Conservation (phyloP, 257 asterid species). For the Rehmannia glutinosa region DNA sequence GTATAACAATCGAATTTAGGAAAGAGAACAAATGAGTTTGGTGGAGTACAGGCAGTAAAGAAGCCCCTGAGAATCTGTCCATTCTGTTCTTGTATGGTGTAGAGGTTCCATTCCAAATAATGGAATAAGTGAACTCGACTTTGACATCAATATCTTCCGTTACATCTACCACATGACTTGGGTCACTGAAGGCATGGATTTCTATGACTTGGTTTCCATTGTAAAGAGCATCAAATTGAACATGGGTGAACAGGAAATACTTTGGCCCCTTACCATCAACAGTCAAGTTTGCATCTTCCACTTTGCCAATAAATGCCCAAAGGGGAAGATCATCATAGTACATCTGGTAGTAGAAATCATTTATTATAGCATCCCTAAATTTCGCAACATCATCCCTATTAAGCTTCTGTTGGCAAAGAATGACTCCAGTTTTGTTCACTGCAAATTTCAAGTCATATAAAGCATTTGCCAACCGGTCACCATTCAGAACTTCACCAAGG, state of each 20-base stretch:
- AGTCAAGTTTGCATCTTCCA: constrained; percentile 55
- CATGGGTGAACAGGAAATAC: constrained; percentile 62
- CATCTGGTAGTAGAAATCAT: constrained; percentile 77
- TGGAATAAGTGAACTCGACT: constrained; percentile 62
- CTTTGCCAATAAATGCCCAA: constrained; percentile 92
- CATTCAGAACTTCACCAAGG: constrained; percentile 73
- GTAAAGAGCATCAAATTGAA: constrained; percentile 68
- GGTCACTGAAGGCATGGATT: constrained; percentile 68
- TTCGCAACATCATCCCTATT: constrained; percentile 41
- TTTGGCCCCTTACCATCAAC: constrained; percentile 40
- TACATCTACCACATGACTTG: constrained; percentile 58
- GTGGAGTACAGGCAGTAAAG: constrained; percentile 38
- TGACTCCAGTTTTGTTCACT: constrained; percentile 41
- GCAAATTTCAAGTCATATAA: constrained; percentile 57
- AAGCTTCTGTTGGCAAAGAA: constrained; percentile 63
- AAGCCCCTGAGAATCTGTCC: constrained; percentile 62
- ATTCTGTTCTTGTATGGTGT: constrained; percentile 50
- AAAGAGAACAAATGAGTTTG: constrained; percentile 77
- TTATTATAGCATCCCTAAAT: constrained; percentile 56
- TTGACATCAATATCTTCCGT: constrained; percentile 51
- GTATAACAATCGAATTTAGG: constrained; percentile 47
- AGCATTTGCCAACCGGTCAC: constrained; percentile 60
- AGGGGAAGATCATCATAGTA: constrained; percentile 89
- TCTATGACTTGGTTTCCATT: constrained; percentile 66
- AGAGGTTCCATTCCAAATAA: constrained; percentile 55